These are phyloP conservation scores for Skeletonema marinoi DNA, from an alignment of 108 stramenopile genomes.

Conservation along the genomic window DNA sequence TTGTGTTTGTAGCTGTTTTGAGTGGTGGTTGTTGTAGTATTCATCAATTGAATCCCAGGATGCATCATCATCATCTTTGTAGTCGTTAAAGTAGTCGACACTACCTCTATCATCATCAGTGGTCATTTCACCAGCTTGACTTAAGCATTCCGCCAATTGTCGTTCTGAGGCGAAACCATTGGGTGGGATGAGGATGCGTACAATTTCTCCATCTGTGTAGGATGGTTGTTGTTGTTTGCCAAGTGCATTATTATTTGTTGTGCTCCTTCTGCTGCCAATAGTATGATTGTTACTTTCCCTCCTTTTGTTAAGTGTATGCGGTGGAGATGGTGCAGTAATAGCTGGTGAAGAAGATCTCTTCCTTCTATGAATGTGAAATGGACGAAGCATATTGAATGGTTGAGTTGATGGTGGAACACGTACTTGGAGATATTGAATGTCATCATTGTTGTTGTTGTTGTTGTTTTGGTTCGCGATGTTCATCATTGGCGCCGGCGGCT, in stretches of 20 bases:
- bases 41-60: conserved; percentile 20
- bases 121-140: conserved; percentile 2
- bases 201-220: conserved; percentile 29
- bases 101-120: not conserved
- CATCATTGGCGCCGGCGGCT: not conserved
- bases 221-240: not conserved
- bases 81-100: not conserved
- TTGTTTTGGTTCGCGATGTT: not conserved
- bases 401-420: not conserved
- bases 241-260: not conserved
- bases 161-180: conserved; percentile 29
- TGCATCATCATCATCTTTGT: conserved; percentile 12
- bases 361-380: not conserved
- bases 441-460: not conserved
- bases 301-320: not conserved
- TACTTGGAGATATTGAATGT: not conserved
- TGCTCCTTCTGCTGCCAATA: not conserved
- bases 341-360: not conserved
- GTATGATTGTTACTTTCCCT: not conserved
- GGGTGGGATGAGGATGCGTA: conserved; percentile 26
- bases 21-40: conserved; percentile 14
- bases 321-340: not conserved
- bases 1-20: not conserved
- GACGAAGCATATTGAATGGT: not conserved
- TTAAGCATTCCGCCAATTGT: conserved; percentile 27